phyloP scores from a whole-genome alignment of 1,284 basidiomycete genomes.

The Papiliotrema laurentii region DNA sequence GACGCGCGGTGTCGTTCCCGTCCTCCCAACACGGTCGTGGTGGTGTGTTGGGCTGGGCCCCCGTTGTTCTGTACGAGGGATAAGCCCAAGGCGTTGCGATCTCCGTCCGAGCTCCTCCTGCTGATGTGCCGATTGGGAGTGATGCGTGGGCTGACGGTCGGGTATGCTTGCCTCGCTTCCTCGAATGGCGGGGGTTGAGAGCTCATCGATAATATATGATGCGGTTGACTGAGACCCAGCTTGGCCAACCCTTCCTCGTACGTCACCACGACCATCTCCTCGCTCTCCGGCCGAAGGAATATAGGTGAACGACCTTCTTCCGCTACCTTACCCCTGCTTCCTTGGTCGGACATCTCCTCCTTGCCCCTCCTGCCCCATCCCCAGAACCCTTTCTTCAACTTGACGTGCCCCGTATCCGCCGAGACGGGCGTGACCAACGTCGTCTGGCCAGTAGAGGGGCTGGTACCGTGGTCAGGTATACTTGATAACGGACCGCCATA shows the following conservation, averaged over 20 bases:
- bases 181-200: conserved; percentile 3
- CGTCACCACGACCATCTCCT: conserved; percentile 20
- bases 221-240: conserved; percentile 13
- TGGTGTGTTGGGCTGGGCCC: neutral
- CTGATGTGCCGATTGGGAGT: neutral
- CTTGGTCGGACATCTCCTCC: neutral
- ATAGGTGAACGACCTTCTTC: neutral
- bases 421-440: conserved; percentile 3
- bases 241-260: conserved; percentile 25
- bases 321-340: too few species aligned
- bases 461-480: neutral
- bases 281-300: conserved; percentile 4
- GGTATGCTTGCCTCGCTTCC: conserved; percentile 4
- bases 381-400: neutral
- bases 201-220: conserved; percentile 9
- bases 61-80: neutral
- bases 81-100: neutral
- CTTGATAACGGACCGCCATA: neutral
- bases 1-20: neutral
- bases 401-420: neutral
- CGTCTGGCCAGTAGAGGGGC: conserved; percentile 2
- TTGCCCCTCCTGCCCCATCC: neutral
- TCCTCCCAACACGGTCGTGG: neutral
- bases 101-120: neutral
- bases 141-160: neutral